phyloP scores from a whole-genome alignment of 768 basidiomycete genomes.

The Suillus brevipes region DNA sequence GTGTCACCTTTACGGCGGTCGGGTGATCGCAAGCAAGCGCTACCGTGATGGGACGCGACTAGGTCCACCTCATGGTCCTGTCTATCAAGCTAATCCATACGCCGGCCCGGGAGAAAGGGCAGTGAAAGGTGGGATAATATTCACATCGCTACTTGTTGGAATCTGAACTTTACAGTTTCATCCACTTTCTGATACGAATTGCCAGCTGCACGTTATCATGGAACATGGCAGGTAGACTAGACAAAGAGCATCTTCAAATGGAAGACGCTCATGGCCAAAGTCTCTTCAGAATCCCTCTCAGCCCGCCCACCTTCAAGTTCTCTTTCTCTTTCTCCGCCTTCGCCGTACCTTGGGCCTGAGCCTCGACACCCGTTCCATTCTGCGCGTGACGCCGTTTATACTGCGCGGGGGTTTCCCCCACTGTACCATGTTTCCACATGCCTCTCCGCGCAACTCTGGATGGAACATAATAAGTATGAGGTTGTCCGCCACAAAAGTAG shows the following conservation, averaged over 20 bases:
- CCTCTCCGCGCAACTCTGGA: constrained; percentile 61
- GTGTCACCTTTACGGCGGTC: background rate
- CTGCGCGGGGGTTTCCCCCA: constrained; percentile 69
- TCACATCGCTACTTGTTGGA: background rate
- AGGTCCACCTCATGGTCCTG: background rate
- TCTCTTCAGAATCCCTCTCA: constrained; percentile 8
- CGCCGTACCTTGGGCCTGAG: background rate
- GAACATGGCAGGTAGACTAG: background rate
- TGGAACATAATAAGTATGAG: background rate
- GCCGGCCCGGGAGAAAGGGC: background rate
- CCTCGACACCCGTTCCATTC: background rate
- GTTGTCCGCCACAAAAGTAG: background rate
- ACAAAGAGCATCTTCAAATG: background rate
- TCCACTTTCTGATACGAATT: background rate
- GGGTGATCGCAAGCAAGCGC: background rate
- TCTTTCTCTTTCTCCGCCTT: background rate
- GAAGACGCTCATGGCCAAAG: background rate
- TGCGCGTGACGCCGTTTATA: constrained; percentile 71
- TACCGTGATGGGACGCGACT: background rate
- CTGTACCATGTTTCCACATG: constrained; percentile 65
- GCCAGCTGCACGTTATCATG: background rate
- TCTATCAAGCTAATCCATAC: background rate
- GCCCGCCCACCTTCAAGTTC: background rate
- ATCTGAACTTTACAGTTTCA: background rate
- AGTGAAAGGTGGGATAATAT: background rate